Base-by-base conservation (phyloP, 768 basidiomycete genomes). In the Calocera viscosa region DNA sequence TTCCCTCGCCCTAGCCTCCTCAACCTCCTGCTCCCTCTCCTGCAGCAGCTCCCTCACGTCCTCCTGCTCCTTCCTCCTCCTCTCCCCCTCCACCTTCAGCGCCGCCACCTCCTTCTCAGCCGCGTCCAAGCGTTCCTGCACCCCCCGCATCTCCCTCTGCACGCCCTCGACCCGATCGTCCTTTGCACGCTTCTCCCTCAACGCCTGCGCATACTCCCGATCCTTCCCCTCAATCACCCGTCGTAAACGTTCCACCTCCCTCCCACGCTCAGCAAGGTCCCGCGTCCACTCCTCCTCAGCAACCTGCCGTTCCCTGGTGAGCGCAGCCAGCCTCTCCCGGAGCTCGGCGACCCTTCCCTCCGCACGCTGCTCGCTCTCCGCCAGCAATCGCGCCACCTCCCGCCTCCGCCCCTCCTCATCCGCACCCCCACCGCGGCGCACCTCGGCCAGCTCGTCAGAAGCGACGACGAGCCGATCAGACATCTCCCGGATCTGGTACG, bases 221-320 rank as follows among this genome's bases (percentile, higher is more conserved):
- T 80, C 83, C 72, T 82, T 85, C 64, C 83, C 81, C 32, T 83
- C 85, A 40, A 93, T 73, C 43, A 80, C 72, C 41, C 77, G 78
- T 72, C 87, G 85, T 68, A 94, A 72, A 64, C 85, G 83, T 67
- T 96, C 92, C 22, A 87, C 77, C 74, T 95, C 94, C 69, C 81
- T 82, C 26, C 83, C 80, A 73, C 91, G 89, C 72, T 91, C 88
- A 28, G 82, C 82, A 34, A 97, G 78, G 73, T 92, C 94, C 67
- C 81, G 82, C 73, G 88, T 89, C 91, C 94, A 95, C 69, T 91
- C 88, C 28, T 89, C 87, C 72, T 98, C 95, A 33, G 83, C 83
- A 64, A 95, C 94, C 65, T 82, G 86, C 40, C 93, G 82, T 75
- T 98, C 96, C 71, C 82, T 85, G 78, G 97, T 95, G 24, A 86